These are phyloP conservation scores for Canariomyces notabilis DNA, from an alignment of 2,329 filamentous ascomycete genomes.

Conservation along the genomic window DNA sequence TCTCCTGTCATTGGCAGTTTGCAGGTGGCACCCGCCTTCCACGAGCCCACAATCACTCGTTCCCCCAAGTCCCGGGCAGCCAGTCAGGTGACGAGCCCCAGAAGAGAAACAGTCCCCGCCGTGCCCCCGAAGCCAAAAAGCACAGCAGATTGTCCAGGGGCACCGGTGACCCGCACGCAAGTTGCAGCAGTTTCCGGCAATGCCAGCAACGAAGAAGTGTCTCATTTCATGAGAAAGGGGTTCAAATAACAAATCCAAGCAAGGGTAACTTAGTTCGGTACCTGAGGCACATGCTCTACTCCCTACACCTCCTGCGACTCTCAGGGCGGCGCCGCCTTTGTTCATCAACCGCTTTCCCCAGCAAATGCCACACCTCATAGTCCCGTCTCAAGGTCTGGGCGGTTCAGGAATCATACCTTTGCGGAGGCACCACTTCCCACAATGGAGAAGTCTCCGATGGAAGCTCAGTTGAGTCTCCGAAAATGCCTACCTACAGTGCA, in stretches of 20 bases:
- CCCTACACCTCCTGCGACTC: background rate
- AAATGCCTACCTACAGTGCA: too few relatives aligned
- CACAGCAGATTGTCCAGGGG: background rate
- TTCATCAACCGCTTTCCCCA: background rate
- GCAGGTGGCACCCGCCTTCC: too few relatives aligned
- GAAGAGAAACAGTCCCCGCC: slow-evolving; percentile 9
- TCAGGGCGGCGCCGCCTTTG: background rate
- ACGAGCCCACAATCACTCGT: slow-evolving; percentile 5
- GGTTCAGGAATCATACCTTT: background rate
- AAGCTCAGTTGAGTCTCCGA: too few relatives aligned
- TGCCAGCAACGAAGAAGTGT: background rate
- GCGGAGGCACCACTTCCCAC: too few relatives aligned
- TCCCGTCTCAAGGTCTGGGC: background rate
- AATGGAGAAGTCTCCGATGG: background rate
- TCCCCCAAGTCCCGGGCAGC: background rate
- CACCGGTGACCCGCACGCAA: background rate
- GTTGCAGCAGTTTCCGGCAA: background rate
- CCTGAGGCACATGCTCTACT: background rate
- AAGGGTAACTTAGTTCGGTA: background rate
- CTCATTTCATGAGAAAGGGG: background rate
- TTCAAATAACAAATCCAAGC: background rate
- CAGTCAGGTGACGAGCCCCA: slow-evolving; percentile 14
- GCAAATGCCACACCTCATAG: too few relatives aligned
- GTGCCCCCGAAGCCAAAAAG: background rate
- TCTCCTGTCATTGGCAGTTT: too few relatives aligned